Percentiles rank a stretch among this genome's conserved stretches.
Conservation (phyloP, 106 monocot genomes). For the Allium cepa region DNA sequence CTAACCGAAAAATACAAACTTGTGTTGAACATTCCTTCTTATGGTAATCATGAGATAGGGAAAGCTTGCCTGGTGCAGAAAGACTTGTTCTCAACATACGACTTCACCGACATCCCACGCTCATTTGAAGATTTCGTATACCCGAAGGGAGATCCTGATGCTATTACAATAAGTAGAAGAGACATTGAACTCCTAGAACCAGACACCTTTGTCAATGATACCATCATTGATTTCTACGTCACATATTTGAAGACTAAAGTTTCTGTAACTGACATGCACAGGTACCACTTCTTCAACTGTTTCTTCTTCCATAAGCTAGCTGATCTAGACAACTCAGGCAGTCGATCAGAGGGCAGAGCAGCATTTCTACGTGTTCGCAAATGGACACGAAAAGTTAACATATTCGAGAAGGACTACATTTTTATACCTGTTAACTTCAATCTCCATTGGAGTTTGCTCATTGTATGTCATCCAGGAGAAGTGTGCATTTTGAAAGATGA, state of each 20-base stretch:
- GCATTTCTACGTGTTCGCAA: slow-evolving; percentile 87
- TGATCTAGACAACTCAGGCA: slow-evolving; percentile 69
- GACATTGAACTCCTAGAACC: too few species aligned
- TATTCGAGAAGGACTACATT: slow-evolving; percentile 85
- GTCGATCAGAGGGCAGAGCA: slow-evolving; percentile 57
- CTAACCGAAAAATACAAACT: too few species aligned
- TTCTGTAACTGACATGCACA: slow-evolving; percentile 28
- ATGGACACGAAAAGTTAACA: slow-evolving; percentile 88
- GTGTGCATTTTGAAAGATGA: slow-evolving; percentile 35
- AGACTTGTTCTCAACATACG: too few species aligned
- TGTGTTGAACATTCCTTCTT: too few species aligned
- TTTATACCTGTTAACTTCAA: slow-evolving; percentile 93
- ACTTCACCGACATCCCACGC: too few species aligned
- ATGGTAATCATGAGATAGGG: too few species aligned
- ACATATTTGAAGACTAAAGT: slow-evolving; percentile 69
- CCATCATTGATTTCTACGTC: not conserved
- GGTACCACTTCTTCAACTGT: slow-evolving; percentile 89
- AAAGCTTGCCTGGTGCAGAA: too few species aligned
- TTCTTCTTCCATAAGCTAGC: slow-evolving; percentile 93
- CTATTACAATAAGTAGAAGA: too few species aligned
- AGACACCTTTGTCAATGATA: too few species aligned
- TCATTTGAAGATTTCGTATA: too few species aligned
- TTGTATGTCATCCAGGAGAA: slow-evolving; percentile 91
- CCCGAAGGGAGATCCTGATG: too few species aligned
- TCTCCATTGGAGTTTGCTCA: slow-evolving; percentile 88